Percentiles rank a stretch among this genome's conserved stretches.
phyloP scores from a whole-genome alignment of 345 rosid species.

The Dovyalis caffra region DNA sequence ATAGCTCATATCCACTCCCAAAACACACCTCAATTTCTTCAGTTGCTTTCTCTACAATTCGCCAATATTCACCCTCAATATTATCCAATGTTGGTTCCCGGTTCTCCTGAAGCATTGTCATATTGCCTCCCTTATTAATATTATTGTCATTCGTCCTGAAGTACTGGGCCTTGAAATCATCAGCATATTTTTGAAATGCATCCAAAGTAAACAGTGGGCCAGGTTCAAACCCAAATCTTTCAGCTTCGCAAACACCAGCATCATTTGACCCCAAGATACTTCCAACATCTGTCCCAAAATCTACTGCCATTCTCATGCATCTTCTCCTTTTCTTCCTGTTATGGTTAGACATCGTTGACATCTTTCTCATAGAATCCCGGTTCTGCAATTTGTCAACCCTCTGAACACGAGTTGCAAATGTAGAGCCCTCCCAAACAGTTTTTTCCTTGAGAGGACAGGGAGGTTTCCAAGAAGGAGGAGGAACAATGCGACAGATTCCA shows the following conservation, averaged over 20 bases:
- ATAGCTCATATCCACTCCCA: not conserved
- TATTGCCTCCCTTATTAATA: conserved; percentile 30
- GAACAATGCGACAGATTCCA: conserved; percentile 98
- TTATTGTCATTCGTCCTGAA: conserved; percentile 49
- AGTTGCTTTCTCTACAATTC: conserved; percentile 92
- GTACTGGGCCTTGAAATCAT: conserved; percentile 79
- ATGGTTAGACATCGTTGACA: conserved; percentile 46
- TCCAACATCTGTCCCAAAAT: conserved; percentile 43
- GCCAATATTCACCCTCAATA: conserved; percentile 98
- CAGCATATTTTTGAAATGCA: conserved; percentile 79
- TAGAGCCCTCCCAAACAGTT: conserved; percentile 71
- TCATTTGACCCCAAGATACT: conserved; percentile 37
- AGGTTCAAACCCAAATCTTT: conserved; percentile 90
- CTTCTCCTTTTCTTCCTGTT: conserved; percentile 75
- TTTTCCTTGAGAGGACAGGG: conserved; percentile 83
- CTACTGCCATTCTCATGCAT: conserved; percentile 59
- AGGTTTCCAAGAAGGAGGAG: conserved; percentile 96
- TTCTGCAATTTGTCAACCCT: conserved; percentile 97
- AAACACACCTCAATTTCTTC: conserved; percentile 82
- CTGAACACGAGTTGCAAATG: conserved; percentile 88
- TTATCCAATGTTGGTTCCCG: conserved; percentile 65
- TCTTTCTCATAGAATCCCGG: conserved; percentile 73
- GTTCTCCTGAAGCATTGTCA: conserved; percentile 23
- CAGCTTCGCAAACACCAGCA: conserved; percentile 52
- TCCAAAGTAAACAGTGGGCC: conserved; percentile 84